Evolutionary conservation across 139 green algal genomes (phyloP), one percentile per base, ranked within the genome.

Genomic region (Chlorella sp.): DNA sequence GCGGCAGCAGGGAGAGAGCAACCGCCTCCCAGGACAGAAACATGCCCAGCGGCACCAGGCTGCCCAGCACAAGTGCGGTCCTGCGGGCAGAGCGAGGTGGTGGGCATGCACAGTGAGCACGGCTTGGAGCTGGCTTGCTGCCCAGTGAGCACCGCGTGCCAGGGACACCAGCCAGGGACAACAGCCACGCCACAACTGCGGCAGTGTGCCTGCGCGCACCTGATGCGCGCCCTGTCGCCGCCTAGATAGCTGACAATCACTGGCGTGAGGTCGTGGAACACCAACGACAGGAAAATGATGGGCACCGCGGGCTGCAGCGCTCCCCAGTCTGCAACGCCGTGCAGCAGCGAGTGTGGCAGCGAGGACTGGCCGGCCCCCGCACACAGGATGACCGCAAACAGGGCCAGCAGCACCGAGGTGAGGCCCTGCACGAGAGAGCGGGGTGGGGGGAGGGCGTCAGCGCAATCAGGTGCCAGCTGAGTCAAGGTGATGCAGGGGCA

Each of bases 231-330:
- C 2, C 90, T 68, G 85, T 97, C 89, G 41, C 89, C 92, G 8
- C 83, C 87, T 56, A 97, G 88, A 72, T 93, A 92, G 19, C 84
- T 72, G 43, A 90, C 93, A n/a, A 96, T 77, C 19, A 96, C 86
- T 2, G 93, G 94, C 17, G 96, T 80, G n/a, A 97, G 85, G 73
- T 97, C 91, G 81, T 97, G 94, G 73, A 90, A 97, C 8, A 97
- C 94, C 1, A 96, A 82, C 5, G 94, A 78, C 38, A 97, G 90
- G 44, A 95, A 93, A 34, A 95, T 82, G 85, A 96, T 89, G 41
- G 94, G 94, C 41, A 96, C 36, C 3, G 88, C 85, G 0, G 80
- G 43, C 28, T 84, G 76, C 40, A 87, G 85, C 9, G 72, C 58
- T 14, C 48, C 51, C 90, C 87, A 94, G 80, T 92, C 85, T 0